Percentiles rank a stretch among this genome's conserved stretches.
Evolutionary conservation across 306 rosid species (phyloP).

Genomic region (Gastrolobium villosum): DNA sequence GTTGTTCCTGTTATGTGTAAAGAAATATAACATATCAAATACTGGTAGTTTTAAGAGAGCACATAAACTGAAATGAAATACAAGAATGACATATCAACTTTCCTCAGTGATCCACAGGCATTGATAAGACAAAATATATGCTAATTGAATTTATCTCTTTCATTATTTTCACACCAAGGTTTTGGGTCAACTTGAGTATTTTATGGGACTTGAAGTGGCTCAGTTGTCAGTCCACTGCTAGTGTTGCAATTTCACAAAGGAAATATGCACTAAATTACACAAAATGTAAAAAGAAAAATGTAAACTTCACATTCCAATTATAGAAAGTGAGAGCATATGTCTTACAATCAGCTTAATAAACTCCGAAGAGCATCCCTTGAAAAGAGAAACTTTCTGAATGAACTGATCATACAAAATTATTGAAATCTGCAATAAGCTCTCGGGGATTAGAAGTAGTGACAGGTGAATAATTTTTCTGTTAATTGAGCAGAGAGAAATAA

Average conservation of each 20-base stretch:
- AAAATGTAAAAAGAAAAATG: background rate
- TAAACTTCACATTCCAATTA: constrained; percentile 9
- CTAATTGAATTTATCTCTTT: background rate
- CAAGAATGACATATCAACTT: constrained; percentile 1
- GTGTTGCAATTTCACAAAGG: background rate
- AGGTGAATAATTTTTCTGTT: too few relatives aligned
- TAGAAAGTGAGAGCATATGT: background rate
- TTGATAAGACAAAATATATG: background rate
- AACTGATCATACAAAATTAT: constrained; percentile 62
- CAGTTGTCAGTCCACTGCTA: background rate
- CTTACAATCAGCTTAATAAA: constrained; percentile 76
- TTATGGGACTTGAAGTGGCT: background rate
- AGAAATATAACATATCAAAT: constrained; percentile 3
- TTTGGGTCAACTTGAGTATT: background rate
- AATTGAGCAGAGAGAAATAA: background rate
- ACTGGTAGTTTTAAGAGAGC: background rate
- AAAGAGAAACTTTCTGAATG: constrained; percentile 60
- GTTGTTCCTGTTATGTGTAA: background rate
- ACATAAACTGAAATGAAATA: background rate
- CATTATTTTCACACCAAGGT: background rate
- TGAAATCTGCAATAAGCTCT: constrained; percentile 55
- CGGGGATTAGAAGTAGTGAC: too few relatives aligned
- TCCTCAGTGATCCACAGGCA: background rate
- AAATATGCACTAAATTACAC: constrained; percentile 17
- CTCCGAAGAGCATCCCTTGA: constrained; percentile 68